A percentile compares a stretch with the other conserved stretches of the same genome.
phyloP scores from a whole-genome alignment of 2,329 filamentous ascomycete genomes.

The Penicillium janthinellum region DNA sequence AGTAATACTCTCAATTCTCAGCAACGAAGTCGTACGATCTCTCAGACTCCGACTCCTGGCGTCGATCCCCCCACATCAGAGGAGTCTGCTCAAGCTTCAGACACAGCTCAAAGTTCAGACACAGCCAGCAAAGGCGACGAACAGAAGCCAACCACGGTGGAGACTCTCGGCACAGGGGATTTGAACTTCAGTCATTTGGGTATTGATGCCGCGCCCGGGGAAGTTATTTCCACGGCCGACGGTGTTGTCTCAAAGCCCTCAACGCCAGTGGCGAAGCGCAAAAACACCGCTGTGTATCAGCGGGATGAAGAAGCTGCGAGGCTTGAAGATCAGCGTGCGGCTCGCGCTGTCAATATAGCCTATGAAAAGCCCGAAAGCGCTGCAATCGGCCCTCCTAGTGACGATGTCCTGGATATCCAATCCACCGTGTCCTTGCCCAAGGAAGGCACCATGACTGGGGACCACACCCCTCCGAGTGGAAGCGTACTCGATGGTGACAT shows the following conservation, averaged over 20 bases:
- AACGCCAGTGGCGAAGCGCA: slow-evolving; percentile 34
- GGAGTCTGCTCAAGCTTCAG: slow-evolving; percentile 26
- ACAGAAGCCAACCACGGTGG: slow-evolving; percentile 74
- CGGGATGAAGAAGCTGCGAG: slow-evolving; percentile 58
- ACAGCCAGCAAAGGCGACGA: slow-evolving; percentile 37
- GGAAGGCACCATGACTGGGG: slow-evolving; percentile 47
- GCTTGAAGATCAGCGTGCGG: slow-evolving; percentile 60
- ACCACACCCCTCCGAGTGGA: slow-evolving; percentile 66
- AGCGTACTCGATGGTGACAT: slow-evolving; percentile 67
- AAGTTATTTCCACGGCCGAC: slow-evolving; percentile 40
- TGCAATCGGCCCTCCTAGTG: slow-evolving; percentile 43
- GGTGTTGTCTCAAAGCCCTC: slow-evolving; percentile 42
- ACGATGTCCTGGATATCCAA: slow-evolving; percentile 38
- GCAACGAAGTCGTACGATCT: slow-evolving; percentile 44
- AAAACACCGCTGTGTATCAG: slow-evolving; percentile 39
- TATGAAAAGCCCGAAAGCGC: slow-evolving; percentile 51
- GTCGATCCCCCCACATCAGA: slow-evolving; percentile 34
- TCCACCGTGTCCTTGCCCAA: slow-evolving; percentile 32
- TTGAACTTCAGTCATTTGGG: slow-evolving; percentile 87
- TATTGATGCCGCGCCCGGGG: slow-evolving; percentile 53
- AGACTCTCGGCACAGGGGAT: slow-evolving; percentile 86
- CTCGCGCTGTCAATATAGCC: slow-evolving; percentile 62
- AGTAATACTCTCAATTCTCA: slow-evolving; percentile 62
- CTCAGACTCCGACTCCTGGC: slow-evolving; percentile 34
- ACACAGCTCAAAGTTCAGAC: slow-evolving; percentile 15